Evolutionary conservation across 1,139 yeast species (phyloP).

Genomic region (Nakaseomyces nivariensis): DNA sequence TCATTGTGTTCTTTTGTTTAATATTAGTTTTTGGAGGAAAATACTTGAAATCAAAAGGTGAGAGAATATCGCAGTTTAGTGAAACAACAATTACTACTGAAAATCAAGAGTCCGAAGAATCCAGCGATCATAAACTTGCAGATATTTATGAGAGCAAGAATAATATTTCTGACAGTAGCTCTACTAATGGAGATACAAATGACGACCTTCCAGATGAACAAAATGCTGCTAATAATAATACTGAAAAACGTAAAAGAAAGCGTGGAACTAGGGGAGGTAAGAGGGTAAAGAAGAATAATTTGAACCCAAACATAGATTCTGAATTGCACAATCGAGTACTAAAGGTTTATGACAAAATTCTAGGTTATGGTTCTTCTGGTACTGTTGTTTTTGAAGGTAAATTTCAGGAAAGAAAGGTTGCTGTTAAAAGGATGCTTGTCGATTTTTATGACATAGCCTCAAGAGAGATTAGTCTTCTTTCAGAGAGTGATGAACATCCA

Average conservation of each 20-base stretch:
- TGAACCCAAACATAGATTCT: constrained; percentile 15
- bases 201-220: neutral
- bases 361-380: constrained; percentile 96
- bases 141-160: neutral
- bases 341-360: constrained; percentile 55
- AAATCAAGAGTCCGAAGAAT: neutral
- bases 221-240: neutral
- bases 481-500: constrained; percentile 94
- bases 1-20: neutral
- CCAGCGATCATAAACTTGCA: neutral
- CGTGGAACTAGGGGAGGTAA: constrained; percentile 85
- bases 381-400: constrained; percentile 87
- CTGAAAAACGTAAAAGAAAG: constrained; percentile 46
- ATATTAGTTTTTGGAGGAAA: neutral
- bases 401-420: constrained; percentile 89
- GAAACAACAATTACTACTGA: neutral
- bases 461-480: constrained; percentile 80
- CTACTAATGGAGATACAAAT: neutral
- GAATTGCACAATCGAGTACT: constrained; percentile 37
- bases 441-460: constrained; percentile 93
- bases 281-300: constrained; percentile 27
- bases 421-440: constrained; percentile 85
- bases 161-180: neutral
- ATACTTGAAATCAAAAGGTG: neutral
- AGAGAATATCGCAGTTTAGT: neutral